phyloP scores from a whole-genome alignment of 495 filamentous ascomycete species.

The Penicillium manginii region DNA sequence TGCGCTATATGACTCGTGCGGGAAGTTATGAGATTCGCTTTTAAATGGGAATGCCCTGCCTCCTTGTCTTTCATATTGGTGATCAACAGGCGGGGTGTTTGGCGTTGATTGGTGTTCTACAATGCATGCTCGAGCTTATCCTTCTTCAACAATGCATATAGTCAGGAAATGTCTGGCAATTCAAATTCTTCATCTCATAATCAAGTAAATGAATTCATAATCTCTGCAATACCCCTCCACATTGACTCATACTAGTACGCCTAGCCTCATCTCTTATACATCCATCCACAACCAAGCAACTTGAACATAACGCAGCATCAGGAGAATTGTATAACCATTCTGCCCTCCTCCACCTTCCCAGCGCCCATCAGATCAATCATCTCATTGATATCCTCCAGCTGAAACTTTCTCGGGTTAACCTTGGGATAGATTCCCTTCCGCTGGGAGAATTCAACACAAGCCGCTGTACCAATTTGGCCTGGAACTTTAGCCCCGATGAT shows the following conservation, averaged over 20 bases:
- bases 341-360: constrained; percentile 15
- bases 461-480: constrained; percentile 3
- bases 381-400: constrained; percentile 29
- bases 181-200: too few species aligned
- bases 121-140: constrained; percentile 15
- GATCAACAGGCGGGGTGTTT: constrained; percentile 25
- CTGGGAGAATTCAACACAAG: constrained; percentile 23
- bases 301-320: neutral
- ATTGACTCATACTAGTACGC: too few species aligned
- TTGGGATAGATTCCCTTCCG: constrained; percentile 18
- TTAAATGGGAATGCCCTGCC: neutral
- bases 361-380: constrained; percentile 26
- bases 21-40: constrained; percentile 63
- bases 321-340: constrained; percentile 17
- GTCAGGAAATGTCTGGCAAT: too few species aligned
- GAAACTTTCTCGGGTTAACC: constrained; percentile 20
- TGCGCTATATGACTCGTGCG: constrained; percentile 97
- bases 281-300: neutral
- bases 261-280: neutral
- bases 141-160: constrained; percentile 1
- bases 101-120: constrained; percentile 29
- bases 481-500: constrained; percentile 21
- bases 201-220: too few species aligned
- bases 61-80: neutral
- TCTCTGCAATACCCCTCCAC: too few species aligned